Evolutionary conservation across 1,139 yeast genomes (phyloP).

Genomic region (Pichiaceae sp.): DNA sequence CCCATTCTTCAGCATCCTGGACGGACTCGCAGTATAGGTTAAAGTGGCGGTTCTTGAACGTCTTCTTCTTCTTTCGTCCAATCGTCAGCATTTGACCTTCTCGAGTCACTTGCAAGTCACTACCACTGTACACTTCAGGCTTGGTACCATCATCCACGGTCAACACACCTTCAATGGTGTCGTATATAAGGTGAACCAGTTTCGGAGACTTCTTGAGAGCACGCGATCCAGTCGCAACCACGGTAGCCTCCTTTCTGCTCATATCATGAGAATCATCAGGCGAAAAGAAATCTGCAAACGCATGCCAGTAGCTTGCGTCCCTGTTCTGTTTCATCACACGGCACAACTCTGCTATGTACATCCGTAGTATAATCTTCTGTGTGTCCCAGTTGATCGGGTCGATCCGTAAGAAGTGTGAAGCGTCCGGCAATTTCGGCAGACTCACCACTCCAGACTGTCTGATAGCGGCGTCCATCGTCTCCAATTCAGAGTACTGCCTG

Average conservation of each 20-base stretch:
- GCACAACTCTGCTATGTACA: constrained; percentile 21
- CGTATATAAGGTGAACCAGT: constrained; percentile 12
- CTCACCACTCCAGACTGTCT: constrained; percentile 12
- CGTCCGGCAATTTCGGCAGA: constrained; percentile 53
- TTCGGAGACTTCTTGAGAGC: constrained; percentile 12
- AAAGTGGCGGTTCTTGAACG: constrained; percentile 28
- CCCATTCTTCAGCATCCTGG: constrained; percentile 75
- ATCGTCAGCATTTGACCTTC: constrained; percentile 18
- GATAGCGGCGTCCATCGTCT: constrained; percentile 16
- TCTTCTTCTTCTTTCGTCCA: constrained; percentile 15
- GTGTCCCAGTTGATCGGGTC: constrained; percentile 24
- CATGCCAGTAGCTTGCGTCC: constrained; percentile 15
- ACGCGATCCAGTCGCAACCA: constrained; percentile 6
- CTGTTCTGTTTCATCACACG: constrained; percentile 12
- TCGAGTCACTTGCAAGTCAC: constrained; percentile 14
- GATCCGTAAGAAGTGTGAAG: constrained; percentile 30
- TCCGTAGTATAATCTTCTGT: constrained; percentile 19
- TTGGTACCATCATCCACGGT: constrained; percentile 12
- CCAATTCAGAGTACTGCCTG: constrained; percentile 16
- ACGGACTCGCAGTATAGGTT: constrained; percentile 80
- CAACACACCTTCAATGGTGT: constrained; percentile 14
- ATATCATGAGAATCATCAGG: constrained; percentile 17
- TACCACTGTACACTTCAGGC: constrained; percentile 12
- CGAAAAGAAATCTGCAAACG: constrained; percentile 19
- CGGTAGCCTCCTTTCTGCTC: constrained; percentile 11